A percentile compares a stretch with the other conserved stretches of the same genome.
Conservation (phyloP, 176 grass and related monocot species). For the Tillandsia fasciculata region DNA sequence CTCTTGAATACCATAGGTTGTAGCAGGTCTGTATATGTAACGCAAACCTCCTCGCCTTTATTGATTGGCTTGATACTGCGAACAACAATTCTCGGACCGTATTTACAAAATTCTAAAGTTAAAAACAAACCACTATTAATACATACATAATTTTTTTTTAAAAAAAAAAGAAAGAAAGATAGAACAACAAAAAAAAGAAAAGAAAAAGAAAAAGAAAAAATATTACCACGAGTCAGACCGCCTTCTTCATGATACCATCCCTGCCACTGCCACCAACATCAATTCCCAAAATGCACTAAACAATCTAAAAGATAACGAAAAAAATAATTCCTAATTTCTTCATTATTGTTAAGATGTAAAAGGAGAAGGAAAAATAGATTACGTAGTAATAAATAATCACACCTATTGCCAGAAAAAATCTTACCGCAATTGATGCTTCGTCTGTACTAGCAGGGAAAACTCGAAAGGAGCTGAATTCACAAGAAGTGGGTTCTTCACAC, state of each 20-base stretch:
- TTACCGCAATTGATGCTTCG: constrained; percentile 30
- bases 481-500: constrained; percentile 11
- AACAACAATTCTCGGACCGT: constrained; percentile 59
- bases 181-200: constrained; percentile 4
- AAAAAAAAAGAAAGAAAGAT: background rate
- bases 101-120: constrained; percentile 33
- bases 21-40: constrained; percentile 75
- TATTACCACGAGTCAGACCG: constrained; percentile 32
- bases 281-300: constrained; percentile 7
- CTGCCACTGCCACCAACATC: constrained; percentile 46
- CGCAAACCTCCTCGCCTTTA: constrained; percentile 63
- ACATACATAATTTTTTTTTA: constrained; percentile 1
- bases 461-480: constrained; percentile 20
- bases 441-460: constrained; percentile 31
- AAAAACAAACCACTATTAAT: constrained; percentile 1
- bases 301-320: constrained; percentile 5
- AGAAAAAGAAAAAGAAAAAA: constrained; percentile 15
- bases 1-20: constrained; percentile 46
- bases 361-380: constrained; percentile 6
- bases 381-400: background rate
- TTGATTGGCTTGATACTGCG: constrained; percentile 65
- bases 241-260: constrained; percentile 25
- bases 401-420: constrained; percentile 7
- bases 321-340: constrained; percentile 16
- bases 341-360: constrained; percentile 1